Base-by-base conservation (phyloP, 257 asterid species). In the Plantago elongata region DNA sequence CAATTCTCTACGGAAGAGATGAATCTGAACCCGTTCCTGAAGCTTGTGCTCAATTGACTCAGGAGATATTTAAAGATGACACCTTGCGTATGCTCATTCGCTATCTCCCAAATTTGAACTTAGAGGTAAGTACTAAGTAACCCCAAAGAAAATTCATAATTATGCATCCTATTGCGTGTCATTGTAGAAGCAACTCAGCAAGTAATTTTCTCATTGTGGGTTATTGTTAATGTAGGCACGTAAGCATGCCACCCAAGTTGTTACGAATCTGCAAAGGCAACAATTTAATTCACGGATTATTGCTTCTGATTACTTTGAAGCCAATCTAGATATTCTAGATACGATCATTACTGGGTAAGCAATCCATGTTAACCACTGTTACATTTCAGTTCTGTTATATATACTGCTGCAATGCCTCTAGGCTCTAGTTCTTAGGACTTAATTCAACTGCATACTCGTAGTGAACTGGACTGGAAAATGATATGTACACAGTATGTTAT, bases 241-340 rank as follows among this genome's bases (percentile, higher is more conserved):
- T 59, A 86, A 84, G 70, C 95, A 89, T 74, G 99, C 96, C 58
- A 82, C 95, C 13, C 94, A 77, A 67, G 81, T 92, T 52, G 79
- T 93, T 47, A 94, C 95, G 17, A 93, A 89, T 82, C 73, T 93
- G 86, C 97, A 89, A 75, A 80, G 97, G 78, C 99, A 83, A 71
- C 76, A 61, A 7, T 91, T 84, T 71, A 74, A 81, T 9, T 93
- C 92, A 15, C 75, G 84, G 16, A 67, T 83, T 86, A 80, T 92
- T 57, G 95, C 97, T 67, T 87, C 94, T 27, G 77, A 76, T 62
- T 89, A 86, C 89, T 78, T 89, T 74, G 94, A 87, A 76, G 78
- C 73, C 70, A 92, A 89, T 82, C 72, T 84, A 0, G 95, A 89
- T 73, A 84, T 92, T 27, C 64, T 92, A 70, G 95, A 86, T 71